phyloP scores from a whole-genome alignment of 495 filamentous ascomycete genomes.

The Penicillium desertorum region DNA sequence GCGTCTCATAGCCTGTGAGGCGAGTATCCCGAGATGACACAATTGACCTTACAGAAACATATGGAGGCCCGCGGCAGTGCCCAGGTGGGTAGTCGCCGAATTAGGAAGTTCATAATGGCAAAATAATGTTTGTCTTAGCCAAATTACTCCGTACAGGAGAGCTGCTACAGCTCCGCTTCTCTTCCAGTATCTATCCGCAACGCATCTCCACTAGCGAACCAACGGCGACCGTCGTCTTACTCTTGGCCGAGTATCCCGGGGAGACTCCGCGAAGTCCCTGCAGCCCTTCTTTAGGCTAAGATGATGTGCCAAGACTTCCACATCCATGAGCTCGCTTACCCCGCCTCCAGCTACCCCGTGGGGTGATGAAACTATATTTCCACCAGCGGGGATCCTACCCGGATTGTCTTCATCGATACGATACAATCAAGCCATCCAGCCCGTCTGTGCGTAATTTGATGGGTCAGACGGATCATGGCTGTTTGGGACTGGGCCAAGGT shows the following conservation, averaged over 20 bases:
- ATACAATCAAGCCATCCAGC: constrained; percentile 6
- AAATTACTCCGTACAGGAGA: constrained; percentile 2
- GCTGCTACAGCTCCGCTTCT: constrained; percentile 11
- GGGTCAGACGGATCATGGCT: constrained; percentile 6
- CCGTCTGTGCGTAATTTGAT: constrained; percentile 1
- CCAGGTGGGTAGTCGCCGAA: neutral
- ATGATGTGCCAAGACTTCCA: constrained; percentile 9
- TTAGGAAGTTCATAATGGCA: neutral
- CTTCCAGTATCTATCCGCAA: neutral
- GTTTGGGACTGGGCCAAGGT: neutral
- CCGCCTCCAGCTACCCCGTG: constrained; percentile 12
- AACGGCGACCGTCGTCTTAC: constrained; percentile 2
- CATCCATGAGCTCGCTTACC: neutral
- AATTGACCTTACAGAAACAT: neutral
- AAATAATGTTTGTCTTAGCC: neutral
- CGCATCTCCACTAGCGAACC: neutral
- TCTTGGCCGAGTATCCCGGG: constrained; percentile 14
- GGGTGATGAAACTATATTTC: constrained; percentile 13
- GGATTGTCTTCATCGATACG: constrained; percentile 3
- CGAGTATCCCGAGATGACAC: neutral
- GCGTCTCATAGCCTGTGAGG: neutral
- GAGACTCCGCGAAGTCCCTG: constrained; percentile 21
- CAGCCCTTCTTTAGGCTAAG: constrained; percentile 7
- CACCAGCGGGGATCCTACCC: constrained; percentile 15
- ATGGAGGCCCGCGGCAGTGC: neutral